phyloP scores from a whole-genome alignment of 2,329 filamentous ascomycete genomes.

The Aplosporella prunicola region DNA sequence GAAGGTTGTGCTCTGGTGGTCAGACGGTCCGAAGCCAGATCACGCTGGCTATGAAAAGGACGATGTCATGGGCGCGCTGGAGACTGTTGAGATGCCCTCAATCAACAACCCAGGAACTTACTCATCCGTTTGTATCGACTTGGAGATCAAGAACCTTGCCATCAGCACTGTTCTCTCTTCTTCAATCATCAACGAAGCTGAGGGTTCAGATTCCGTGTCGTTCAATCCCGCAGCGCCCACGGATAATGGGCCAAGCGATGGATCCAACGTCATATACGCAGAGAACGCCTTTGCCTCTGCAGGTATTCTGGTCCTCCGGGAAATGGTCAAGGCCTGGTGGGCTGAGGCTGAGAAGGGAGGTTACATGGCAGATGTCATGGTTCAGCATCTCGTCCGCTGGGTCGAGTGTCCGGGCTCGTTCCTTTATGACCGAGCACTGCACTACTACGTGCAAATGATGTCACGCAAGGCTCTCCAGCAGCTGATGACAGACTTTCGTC shows the following conservation, averaged over 20 bases:
- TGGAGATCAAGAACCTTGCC: conserved; percentile 85
- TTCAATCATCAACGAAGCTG: conserved; percentile 90
- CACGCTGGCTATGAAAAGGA: conserved; percentile 95
- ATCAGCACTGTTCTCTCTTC: conserved; percentile 98
- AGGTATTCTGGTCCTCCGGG: conserved; percentile 78
- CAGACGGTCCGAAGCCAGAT: conserved; percentile 72
- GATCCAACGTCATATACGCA: conserved; percentile 62
- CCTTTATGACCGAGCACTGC: conserved; percentile 86
- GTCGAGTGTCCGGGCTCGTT: conserved; percentile 88
- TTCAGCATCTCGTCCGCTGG: conserved; percentile 95
- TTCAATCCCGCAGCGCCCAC: conserved; percentile 65
- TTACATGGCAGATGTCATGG: conserved; percentile 93
- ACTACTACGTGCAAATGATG: conserved; percentile 99
- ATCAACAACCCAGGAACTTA: conserved; percentile 92
- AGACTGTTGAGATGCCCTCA: conserved; percentile 82
- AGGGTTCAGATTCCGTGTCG: conserved; percentile 77
- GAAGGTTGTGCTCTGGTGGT: conserved; percentile 97
- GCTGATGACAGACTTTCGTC: conserved; percentile 90
- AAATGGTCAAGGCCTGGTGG: conserved; percentile 99
- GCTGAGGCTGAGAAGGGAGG: conserved; percentile 82
- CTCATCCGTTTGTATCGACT: conserved; percentile 89
- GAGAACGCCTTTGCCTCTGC: conserved; percentile 91
- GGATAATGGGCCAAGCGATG: conserved; percentile 52
- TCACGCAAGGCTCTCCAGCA: conserved; percentile 94
- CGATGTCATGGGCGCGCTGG: conserved; percentile 71